Conservation (phyloP, 257 asterid species). For the Plantago major region DNA sequence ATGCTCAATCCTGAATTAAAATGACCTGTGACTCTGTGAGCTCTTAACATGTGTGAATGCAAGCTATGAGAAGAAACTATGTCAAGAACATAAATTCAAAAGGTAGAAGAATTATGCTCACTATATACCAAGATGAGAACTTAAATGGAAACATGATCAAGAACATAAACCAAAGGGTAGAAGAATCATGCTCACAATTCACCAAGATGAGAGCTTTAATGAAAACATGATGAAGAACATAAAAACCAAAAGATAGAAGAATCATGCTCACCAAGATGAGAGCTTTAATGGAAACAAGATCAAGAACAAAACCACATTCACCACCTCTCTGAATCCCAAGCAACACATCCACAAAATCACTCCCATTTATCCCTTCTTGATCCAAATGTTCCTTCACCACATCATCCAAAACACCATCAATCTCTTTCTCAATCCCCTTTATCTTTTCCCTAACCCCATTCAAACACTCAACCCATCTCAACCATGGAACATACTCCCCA, state of each 20-base stretch:
- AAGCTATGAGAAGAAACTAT: no score
- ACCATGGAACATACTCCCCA: conserved; percentile 44
- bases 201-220: no score
- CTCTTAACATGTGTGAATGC: no score
- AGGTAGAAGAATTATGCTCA: no score
- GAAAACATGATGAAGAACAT: no score
- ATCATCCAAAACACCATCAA: conserved; percentile 37
- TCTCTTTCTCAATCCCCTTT: conserved; percentile 27
- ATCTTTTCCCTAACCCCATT: conserved; percentile 31
- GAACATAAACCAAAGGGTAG: no score
- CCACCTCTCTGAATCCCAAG: conserved; percentile 37
- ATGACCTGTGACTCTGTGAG: no score
- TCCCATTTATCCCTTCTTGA: conserved; percentile 7
- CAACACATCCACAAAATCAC: conserved; percentile 52
- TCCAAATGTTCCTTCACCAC: conserved; percentile 39
- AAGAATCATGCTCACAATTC: no score
- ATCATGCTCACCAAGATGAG: conserved; percentile 38
- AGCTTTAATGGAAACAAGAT: conserved; percentile 38
- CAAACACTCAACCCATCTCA: conserved; percentile 31
- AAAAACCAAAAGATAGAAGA: neutral
- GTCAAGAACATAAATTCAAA: no score
- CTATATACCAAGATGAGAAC: no score
- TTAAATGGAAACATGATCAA: no score
- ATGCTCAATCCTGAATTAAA: no score
- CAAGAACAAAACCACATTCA: conserved; percentile 32